Evolutionary conservation across 345 rosid genomes (phyloP).

Genomic region (Camelina neglecta): DNA sequence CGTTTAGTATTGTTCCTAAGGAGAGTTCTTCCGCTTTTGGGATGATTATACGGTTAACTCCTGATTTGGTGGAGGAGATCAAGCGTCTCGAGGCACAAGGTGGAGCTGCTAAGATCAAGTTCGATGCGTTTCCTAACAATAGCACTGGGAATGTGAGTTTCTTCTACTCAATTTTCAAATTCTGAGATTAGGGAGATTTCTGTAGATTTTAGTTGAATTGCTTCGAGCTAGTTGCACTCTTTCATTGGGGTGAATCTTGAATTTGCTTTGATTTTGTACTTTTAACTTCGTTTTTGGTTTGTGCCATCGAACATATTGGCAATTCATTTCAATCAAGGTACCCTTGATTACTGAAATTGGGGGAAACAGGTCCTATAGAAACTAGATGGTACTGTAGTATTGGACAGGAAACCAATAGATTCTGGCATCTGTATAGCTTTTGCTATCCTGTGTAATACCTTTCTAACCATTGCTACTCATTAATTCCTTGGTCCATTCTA

Average conservation of each 20-base stretch:
- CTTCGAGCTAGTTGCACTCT: constrained; percentile 2
- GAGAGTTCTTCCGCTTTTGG: constrained; percentile 66
- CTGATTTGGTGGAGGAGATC: constrained; percentile 94
- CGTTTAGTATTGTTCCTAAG: constrained; percentile 68
- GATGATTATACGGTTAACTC: constrained; percentile 77
- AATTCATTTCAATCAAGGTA: constrained; percentile 11
- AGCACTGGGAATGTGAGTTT: constrained; percentile 79
- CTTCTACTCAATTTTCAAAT: background rate
- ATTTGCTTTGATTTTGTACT: constrained; percentile 26
- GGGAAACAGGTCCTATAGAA: constrained; percentile 5
- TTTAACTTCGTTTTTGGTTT: background rate
- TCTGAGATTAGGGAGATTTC: background rate
- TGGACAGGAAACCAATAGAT: background rate
- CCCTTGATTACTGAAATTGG: constrained; percentile 35
- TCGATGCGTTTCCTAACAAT: constrained; percentile 69
- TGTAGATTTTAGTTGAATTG: constrained; percentile 27
- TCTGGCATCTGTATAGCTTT: constrained; percentile 22
- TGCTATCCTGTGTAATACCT: background rate
- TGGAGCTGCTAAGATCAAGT: constrained; percentile 78
- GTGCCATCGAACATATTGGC: constrained; percentile 14
- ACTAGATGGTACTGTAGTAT: constrained; percentile 9
- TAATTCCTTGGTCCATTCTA: constrained; percentile 15
- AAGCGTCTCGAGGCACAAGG: constrained; percentile 76
- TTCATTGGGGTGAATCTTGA: constrained; percentile 12
- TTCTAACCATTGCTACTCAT: constrained; percentile 2